These are phyloP conservation scores for Beauveria varroae DNA, from an alignment of 2,329 filamentous ascomycete genomes.

Conservation along the genomic window DNA sequence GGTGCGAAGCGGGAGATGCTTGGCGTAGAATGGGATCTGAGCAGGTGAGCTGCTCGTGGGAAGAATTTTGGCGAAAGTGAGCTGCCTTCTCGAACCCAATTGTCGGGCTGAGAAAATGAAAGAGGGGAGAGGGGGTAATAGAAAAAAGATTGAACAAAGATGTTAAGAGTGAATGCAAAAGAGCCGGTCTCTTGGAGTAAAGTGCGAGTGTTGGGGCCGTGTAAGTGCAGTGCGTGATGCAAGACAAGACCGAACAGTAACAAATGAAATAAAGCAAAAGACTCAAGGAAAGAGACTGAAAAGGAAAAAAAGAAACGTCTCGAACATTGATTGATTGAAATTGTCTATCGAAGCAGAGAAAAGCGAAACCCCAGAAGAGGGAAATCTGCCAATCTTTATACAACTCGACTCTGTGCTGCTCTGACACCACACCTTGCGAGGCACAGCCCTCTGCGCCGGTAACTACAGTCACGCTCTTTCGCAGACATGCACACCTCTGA, in stretches of 20 bases:
- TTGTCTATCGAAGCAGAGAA: background rate
- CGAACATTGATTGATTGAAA: background rate
- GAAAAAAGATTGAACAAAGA: background rate
- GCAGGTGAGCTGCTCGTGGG: conserved; percentile 23
- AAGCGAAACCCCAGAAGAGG: background rate
- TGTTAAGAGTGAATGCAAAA: background rate
- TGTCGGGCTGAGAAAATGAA: background rate
- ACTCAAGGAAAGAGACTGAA: conserved; percentile 20
- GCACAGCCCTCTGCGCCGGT: background rate
- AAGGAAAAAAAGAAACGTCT: conserved; percentile 17
- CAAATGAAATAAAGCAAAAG: conserved; percentile 18
- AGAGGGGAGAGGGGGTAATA: background rate
- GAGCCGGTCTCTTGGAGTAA: background rate
- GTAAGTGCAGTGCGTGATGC: background rate
- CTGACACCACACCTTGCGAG: background rate
- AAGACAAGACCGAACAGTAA: background rate
- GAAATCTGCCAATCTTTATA: conserved; percentile 2
- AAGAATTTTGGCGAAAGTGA: conserved; percentile 24
- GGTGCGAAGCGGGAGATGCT: conserved; percentile 34
- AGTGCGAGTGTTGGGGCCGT: background rate
- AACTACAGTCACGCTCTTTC: background rate
- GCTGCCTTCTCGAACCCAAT: background rate
- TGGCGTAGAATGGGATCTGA: conserved; percentile 32
- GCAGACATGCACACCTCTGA: background rate
- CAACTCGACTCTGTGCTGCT: background rate